Percentiles rank a stretch among this genome's conserved stretches.
These are phyloP conservation scores for Lasiodiplodia citricola DNA, from an alignment of 2,329 filamentous ascomycete genomes.

Conservation along the genomic window DNA sequence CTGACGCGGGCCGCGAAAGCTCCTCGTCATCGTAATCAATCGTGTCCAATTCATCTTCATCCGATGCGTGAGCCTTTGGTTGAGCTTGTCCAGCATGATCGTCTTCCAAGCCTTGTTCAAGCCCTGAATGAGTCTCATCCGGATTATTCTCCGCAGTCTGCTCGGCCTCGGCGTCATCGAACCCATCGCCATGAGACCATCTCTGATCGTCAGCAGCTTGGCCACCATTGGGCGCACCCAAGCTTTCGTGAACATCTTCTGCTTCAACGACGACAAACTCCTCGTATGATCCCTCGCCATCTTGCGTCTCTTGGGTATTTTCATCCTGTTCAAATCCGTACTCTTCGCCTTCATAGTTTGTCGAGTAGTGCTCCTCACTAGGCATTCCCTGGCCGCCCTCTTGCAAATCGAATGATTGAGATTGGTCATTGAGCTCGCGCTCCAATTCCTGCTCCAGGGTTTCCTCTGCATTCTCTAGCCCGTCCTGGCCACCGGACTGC, in stretches of 20 bases:
- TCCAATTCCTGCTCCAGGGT: constrained; percentile 7
- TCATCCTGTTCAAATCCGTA: constrained; percentile 2
- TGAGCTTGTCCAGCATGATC: constrained; percentile 21
- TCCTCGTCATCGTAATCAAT: constrained; percentile 29
- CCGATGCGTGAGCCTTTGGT: constrained; percentile 2
- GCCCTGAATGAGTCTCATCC: constrained; percentile 22
- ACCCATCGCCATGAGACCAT: not conserved
- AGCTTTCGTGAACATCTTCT: constrained; percentile 9
- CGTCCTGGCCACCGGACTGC: not conserved
- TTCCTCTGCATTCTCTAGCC: not conserved
- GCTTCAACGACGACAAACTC: constrained; percentile 19
- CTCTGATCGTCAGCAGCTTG: not conserved
- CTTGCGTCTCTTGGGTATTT: constrained; percentile 5
- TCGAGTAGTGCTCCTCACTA: not conserved
- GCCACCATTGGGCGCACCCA: not conserved
- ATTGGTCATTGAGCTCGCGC: constrained; percentile 10
- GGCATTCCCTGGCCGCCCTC: not conserved
- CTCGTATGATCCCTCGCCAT: not conserved
- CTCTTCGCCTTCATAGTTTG: constrained; percentile 7
- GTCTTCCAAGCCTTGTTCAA: constrained; percentile 22
- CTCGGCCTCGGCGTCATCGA: constrained; percentile 22
- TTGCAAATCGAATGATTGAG: not conserved
- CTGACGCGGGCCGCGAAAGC: constrained; percentile 7
- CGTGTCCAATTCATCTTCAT: constrained; percentile 26
- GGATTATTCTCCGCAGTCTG: constrained; percentile 25